A percentile compares a stretch with the other conserved stretches of the same genome.
Evolutionary conservation across 306 rosid species (phyloP).

Genomic region (Castanopsis chinensis): DNA sequence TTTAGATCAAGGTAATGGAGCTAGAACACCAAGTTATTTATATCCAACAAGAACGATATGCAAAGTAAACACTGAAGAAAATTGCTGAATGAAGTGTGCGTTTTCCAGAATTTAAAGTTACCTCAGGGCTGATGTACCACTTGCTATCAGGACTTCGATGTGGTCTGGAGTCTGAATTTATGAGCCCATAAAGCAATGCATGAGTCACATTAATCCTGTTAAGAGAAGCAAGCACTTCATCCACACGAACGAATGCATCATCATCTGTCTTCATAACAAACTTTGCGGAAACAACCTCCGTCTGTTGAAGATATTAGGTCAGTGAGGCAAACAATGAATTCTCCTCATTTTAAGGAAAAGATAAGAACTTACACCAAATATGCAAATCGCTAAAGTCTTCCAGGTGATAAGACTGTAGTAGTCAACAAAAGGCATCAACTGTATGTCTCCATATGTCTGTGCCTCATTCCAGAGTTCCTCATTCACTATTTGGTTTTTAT

Average conservation of each 20-base stretch:
- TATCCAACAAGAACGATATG: background rate
- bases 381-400: constrained; percentile 93
- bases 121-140: constrained; percentile 95
- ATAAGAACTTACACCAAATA: constrained; percentile 76
- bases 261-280: constrained; percentile 98
- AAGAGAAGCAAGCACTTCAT: constrained; percentile 76
- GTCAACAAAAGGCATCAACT: constrained; percentile 97
- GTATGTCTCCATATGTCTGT: constrained; percentile 84
- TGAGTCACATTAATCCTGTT: constrained; percentile 44
- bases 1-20: background rate
- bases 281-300: constrained; percentile 90
- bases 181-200: constrained; percentile 90
- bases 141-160: constrained; percentile 87
- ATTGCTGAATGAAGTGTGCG: background rate
- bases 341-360: constrained; percentile 25
- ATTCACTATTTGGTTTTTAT: constrained; percentile 86
- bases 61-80: background rate
- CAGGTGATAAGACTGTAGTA: constrained; percentile 95
- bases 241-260: constrained; percentile 93
- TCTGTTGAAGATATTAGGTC: constrained; percentile 55
- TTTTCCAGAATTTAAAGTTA: constrained; percentile 19
- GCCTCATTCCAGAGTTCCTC: constrained; percentile 98
- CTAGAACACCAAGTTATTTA: background rate
- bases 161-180: constrained; percentile 84
- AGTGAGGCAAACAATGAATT: constrained; percentile 28